Conservation (phyloP, 176 grass and related monocot species). For the Oryza meyeriana region DNA sequence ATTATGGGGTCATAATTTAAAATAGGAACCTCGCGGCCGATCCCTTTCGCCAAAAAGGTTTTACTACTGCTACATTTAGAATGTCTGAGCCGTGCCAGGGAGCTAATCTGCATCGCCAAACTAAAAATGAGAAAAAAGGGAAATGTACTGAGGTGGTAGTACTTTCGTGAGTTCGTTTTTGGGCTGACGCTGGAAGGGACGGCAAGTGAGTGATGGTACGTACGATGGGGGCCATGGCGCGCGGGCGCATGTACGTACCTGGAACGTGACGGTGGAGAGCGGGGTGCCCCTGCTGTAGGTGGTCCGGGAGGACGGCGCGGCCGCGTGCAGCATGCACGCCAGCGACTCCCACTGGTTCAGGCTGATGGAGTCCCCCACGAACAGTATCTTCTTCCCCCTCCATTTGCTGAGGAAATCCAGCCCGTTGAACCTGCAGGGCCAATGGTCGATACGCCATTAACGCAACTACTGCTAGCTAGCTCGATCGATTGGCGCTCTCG, state of each 20-base stretch:
- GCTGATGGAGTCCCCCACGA: constrained; percentile 96
- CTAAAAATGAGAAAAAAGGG: not conserved
- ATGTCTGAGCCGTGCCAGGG: not conserved
- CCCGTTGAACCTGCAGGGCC: constrained; percentile 56
- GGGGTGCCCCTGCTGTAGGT: constrained; percentile 40
- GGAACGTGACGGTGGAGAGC: constrained; percentile 72
- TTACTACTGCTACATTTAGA: not conserved
- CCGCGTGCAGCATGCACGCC: constrained; percentile 83
- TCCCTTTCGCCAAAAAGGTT: not conserved
- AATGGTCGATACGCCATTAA: not conserved
- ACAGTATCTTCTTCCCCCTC: constrained; percentile 99
- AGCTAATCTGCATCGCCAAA: not conserved
- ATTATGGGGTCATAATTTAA: not conserved
- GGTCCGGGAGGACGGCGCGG: constrained; percentile 64
- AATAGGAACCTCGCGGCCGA: not conserved
- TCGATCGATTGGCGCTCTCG: not conserved
- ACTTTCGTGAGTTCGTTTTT: not conserved
- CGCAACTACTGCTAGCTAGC: not conserved
- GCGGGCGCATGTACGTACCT: constrained; percentile 43
- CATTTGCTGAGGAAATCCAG: constrained; percentile 51
- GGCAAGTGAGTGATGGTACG: not conserved
- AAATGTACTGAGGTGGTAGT: not conserved
- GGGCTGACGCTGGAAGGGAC: not conserved
- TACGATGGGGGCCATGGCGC: not conserved
- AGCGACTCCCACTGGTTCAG: constrained; percentile 97